Conservation (phyloP, 352 stramenopile genomes). For the Plasmopara muralis region DNA sequence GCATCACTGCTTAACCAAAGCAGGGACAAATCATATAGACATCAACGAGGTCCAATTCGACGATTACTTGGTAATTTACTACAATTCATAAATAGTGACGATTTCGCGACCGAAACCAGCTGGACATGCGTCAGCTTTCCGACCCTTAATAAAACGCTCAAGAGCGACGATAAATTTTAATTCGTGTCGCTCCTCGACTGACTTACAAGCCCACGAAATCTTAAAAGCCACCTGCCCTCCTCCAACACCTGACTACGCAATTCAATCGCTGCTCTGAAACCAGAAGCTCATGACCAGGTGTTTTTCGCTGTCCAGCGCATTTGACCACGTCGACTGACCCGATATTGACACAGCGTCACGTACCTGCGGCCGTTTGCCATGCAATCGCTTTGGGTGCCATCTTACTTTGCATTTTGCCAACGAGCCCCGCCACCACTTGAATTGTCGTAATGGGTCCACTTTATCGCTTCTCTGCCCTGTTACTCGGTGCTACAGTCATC, state of each 20-base stretch:
- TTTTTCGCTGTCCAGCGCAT: conserved; percentile 13
- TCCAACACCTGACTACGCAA: not conserved
- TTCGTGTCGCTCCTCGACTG: too few relatives aligned
- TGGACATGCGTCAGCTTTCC: too few relatives aligned
- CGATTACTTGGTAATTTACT: too few relatives aligned
- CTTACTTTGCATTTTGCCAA: conserved; percentile 23
- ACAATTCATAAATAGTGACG: too few relatives aligned
- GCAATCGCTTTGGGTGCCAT: conserved; percentile 3
- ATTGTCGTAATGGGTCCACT: not conserved
- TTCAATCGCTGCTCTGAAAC: conserved; percentile 11
- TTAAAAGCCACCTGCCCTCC: not conserved
- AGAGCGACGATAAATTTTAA: too few relatives aligned
- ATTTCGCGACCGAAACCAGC: too few relatives aligned
- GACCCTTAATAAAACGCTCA: too few relatives aligned
- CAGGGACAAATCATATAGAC: too few relatives aligned
- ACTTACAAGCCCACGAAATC: not conserved
- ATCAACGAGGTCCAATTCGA: too few relatives aligned
- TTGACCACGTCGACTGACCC: conserved; percentile 2
- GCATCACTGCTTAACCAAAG: too few relatives aligned
- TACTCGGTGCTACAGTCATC: conserved; percentile 1
- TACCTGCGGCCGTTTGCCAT: conserved; percentile 4
- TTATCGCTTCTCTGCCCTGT: conserved; percentile 7
- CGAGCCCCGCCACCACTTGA: conserved; percentile 2
- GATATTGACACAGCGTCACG: conserved; percentile 5
- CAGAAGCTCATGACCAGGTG: conserved; percentile 8